Evolutionary conservation across 2,329 filamentous ascomycete species (phyloP), one percentile per base, ranked within the genome.

Genomic region (Monosporascus ibericus): DNA sequence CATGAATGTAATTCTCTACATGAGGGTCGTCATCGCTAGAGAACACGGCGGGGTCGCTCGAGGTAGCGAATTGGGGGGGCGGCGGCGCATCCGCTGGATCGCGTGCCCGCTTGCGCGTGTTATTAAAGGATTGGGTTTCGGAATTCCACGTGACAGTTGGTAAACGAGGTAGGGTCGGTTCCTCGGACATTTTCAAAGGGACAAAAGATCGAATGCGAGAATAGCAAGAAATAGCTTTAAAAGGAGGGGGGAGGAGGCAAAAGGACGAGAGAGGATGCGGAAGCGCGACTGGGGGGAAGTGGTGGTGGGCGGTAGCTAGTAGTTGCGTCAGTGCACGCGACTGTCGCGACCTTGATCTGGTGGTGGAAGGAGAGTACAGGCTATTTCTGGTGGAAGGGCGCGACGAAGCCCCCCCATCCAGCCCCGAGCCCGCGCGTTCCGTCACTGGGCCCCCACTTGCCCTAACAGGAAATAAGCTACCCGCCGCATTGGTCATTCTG

Each of bases 1-100:
- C 75, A 47, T 78, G 71, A 24, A 75, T 71, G 62, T 88, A 88
- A 60, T 86, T 85, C 55, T 87, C 84, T 47, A 85, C 66, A 1
- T 80, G 79, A 3, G 83, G 82, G 52, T 88, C 85, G 61, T 88
- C 85, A 54, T 90, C 86, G 65, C 83, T 86, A 4, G 85, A 88
- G 68, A 90, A 90, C 25, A 88, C 67, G 48, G 83, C 78, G 3
- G 85, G 85, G 61, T 90, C 86, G 63, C 86, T 88, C 20, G 85
- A 88, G 63, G 84, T 82, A 63, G 75, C 74, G 57, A 79, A 71
- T 38, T 72, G 62, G 30, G 67, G 60, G 14, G 64, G 66, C 30
- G 67, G 60, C n/a, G 64, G 66, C 18, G 64, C 52, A 27, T 56
- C 30, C 56, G 48, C 57, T 47, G 51, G 53, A 39, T 60, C 60